Evolutionary conservation across 768 basidiomycete genomes (phyloP), one percentile per base, ranked within the genome.

Genomic region (Imleria badia): DNA sequence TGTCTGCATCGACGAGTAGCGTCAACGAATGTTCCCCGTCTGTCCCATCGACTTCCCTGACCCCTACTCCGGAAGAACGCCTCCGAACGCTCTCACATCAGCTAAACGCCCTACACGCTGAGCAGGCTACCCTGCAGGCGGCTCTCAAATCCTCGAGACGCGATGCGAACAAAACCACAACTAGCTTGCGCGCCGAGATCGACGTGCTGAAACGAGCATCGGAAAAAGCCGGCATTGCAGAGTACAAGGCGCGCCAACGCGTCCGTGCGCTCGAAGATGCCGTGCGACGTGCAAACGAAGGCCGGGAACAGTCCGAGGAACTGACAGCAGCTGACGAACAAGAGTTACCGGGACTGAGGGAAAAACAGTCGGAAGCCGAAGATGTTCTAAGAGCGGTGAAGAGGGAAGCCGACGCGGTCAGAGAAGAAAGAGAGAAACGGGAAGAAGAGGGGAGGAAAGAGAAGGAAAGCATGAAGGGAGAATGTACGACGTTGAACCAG

Each of bases 261-360:
- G 83, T 88, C 11, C 78, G 94, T 12, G 91, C 94, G 1, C 73
- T 96, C 36, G 93, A 95, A 66, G 93, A 96, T 65, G 89, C 92
- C 3, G 85, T 88, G 13, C 93, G 90, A 64, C 85, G 91, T 50
- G 85, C 89, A 11, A 83, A 81, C 58, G 79, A 82, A 7, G 78
- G 75, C 0, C 77, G 82, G 10, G 75, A 72, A 20, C 73, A 79
- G 14, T 60, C 82, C 51, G 69, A 85, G 67, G 60, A 71, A 60
- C 67, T 70, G 52, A 66, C 73, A 1, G 61, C 52, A 22, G 71
- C 67, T 3, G 69, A 81, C 35, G 75, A 79, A 46, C 69, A 67
- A 14, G 73, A 74, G 6, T 58, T 81, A 55, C 75, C 74, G 3
- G 70, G 56, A 6, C 65, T 84, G 31, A 66, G 66, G 54, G 74